phyloP scores from a whole-genome alignment of 1,284 basidiomycete species.

The Leccinum subatratum region DNA sequence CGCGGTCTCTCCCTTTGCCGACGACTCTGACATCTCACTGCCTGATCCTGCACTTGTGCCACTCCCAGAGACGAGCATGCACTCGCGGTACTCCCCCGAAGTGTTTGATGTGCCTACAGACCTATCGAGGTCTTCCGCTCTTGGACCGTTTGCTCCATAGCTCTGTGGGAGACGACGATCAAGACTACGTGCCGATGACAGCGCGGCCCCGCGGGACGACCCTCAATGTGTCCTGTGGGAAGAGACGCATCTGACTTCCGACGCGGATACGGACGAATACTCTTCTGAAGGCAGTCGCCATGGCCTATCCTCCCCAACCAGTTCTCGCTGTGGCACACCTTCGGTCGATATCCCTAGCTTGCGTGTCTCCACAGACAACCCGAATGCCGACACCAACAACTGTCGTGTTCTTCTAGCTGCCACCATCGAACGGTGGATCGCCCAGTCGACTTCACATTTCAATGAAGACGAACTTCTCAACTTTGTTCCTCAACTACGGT shows the following conservation, averaged over 20 bases:
- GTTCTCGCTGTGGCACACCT: conserved; percentile 28
- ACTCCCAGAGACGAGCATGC: conserved; percentile 44
- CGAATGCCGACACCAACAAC: conserved; percentile 17
- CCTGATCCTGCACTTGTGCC: conserved; percentile 27
- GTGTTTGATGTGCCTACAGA: conserved; percentile 79
- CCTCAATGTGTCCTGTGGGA: conserved; percentile 88
- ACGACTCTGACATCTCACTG: conserved; percentile 27
- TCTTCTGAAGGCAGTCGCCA: conserved; percentile 47
- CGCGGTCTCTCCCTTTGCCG: conserved; percentile 27
- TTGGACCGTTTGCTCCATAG: conserved; percentile 54
- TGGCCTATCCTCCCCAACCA: conserved; percentile 41
- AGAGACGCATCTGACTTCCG: conserved; percentile 39
- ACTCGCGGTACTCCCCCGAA: conserved; percentile 63
- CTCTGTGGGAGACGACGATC: conserved; percentile 46
- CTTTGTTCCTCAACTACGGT: conserved; percentile 85
- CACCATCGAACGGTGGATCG: conserved; percentile 86
- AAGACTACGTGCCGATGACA: conserved; percentile 58
- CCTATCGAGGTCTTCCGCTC: conserved; percentile 67
- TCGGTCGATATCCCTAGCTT: conserved; percentile 34
- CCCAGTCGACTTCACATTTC: conserved; percentile 78
- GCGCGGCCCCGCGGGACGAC: conserved; percentile 71
- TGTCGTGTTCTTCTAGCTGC: conserved; percentile 70
- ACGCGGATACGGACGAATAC: conserved; percentile 42
- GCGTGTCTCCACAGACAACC: conserved; percentile 24
- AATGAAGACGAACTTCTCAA: conserved; percentile 79